Percentiles rank a stretch among this genome's conserved stretches.
Conservation (phyloP, 768 basidiomycete genomes). For the Amanita subjunquillea region DNA sequence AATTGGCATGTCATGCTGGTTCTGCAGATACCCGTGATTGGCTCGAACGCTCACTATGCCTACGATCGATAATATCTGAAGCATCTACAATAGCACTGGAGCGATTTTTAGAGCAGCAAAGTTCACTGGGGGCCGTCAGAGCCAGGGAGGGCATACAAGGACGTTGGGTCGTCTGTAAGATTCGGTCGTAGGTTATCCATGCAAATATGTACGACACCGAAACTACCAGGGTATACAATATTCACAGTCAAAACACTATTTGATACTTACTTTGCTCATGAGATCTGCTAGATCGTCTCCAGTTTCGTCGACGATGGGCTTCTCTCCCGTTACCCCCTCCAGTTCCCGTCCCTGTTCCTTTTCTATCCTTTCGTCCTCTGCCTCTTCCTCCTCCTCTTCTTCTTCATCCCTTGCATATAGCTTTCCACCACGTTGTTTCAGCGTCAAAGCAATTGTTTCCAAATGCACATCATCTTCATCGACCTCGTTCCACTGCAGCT, state of each 20-base stretch:
- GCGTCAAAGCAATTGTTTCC: conserved; percentile 37
- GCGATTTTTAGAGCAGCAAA: conserved; percentile 41
- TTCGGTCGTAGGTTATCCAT: conserved; percentile 18
- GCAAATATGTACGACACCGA: background rate
- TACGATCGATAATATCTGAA: conserved; percentile 25
- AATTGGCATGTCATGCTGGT: conserved; percentile 34
- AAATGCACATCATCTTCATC: conserved; percentile 67
- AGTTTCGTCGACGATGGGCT: conserved; percentile 15
- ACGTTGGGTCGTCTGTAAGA: conserved; percentile 53
- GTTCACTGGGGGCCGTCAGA: conserved; percentile 34
- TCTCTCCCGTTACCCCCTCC: conserved; percentile 14
- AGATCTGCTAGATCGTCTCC: conserved; percentile 57
- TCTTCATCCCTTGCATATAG: conserved; percentile 70
- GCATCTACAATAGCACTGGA: conserved; percentile 23
- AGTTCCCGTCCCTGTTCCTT: conserved; percentile 19
- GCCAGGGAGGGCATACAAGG: conserved; percentile 47
- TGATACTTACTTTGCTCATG: conserved; percentile 53
- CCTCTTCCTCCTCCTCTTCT: conserved; percentile 64
- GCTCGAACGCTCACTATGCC: conserved; percentile 38
- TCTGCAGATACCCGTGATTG: conserved; percentile 29
- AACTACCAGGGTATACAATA: conserved; percentile 1
- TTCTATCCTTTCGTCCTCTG: conserved; percentile 39
- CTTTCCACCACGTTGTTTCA: conserved; percentile 60
- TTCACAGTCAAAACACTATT: conserved; percentile 10
- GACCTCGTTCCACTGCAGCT: conserved; percentile 86